Percentiles rank a stretch among this genome's conserved stretches.
Evolutionary conservation across 1,139 yeast species (phyloP).

Genomic region (Candida frijolesensis): DNA sequence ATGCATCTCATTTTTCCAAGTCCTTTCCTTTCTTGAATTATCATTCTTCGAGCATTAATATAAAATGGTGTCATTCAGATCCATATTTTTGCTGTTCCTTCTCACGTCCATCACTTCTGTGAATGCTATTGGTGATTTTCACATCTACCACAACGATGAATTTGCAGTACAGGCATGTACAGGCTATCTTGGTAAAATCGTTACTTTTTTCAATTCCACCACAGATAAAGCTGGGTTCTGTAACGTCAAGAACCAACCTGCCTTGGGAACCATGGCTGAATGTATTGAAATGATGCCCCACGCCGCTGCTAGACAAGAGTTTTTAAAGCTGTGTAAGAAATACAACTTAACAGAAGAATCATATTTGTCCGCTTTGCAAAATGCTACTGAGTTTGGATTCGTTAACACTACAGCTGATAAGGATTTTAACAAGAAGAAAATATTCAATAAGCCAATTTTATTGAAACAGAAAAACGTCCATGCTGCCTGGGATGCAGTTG

Average conservation of each 20-base stretch:
- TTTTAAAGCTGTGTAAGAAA: conserved; percentile 27
- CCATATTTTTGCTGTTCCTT: not conserved
- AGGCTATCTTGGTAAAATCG: conserved; percentile 25
- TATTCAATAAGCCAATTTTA: conserved; percentile 34
- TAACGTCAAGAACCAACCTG: conserved; percentile 35
- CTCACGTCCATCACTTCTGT: conserved; percentile 4
- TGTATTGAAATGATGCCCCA: conserved; percentile 32
- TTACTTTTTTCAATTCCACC: conserved; percentile 21
- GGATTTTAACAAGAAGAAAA: conserved; percentile 26
- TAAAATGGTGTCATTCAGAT: conserved; percentile 1
- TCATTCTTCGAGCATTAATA: not conserved
- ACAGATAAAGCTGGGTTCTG: conserved; percentile 34
- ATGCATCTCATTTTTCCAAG: too few relatives aligned
- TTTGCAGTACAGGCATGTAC: conserved; percentile 32
- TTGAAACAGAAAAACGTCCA: conserved; percentile 23
- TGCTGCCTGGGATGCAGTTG: conserved; percentile 40
- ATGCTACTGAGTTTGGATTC: conserved; percentile 37
- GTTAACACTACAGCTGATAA: conserved; percentile 28
- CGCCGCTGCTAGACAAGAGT: conserved; percentile 26
- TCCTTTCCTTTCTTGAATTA: not conserved
- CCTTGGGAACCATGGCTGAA: conserved; percentile 41
- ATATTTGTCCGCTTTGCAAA: conserved; percentile 34
- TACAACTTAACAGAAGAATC: conserved; percentile 30
- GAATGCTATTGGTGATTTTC: not conserved
- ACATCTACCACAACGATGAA: conserved; percentile 19